A percentile compares a stretch with the other conserved stretches of the same genome.
phyloP scores from a whole-genome alignment of 106 monocot genomes.

The Phalaenopsis equestris region DNA sequence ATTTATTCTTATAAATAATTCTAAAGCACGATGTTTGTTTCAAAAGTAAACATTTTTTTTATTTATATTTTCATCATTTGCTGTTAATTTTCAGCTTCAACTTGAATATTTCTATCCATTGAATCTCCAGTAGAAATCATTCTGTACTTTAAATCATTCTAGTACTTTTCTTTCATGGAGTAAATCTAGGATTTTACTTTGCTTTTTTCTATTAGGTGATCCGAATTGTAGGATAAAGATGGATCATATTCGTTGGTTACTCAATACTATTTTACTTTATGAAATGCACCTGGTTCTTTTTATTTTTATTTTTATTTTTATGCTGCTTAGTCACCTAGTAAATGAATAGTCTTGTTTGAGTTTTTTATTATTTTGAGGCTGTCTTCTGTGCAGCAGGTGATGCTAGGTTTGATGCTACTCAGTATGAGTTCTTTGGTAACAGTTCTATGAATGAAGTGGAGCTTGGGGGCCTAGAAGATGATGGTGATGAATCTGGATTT shows the following conservation, averaged over 20 bases:
- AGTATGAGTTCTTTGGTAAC: constrained; percentile 19
- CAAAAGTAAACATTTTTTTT: background rate
- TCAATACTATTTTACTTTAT: background rate
- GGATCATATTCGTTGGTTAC: background rate
- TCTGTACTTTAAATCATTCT: background rate
- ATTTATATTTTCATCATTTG: background rate
- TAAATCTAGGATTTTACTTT: background rate
- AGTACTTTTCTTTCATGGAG: background rate
- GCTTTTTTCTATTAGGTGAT: background rate
- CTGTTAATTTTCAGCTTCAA: background rate
- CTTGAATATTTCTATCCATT: background rate
- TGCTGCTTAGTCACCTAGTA: background rate
- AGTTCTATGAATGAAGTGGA: constrained; percentile 4
- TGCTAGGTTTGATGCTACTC: constrained; percentile 18
- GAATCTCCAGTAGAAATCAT: background rate
- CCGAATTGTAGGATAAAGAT: background rate
- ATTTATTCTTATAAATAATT: background rate
- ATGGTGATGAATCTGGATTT: constrained; percentile 12
- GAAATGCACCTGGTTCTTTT: background rate
- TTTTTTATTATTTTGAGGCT: background rate
- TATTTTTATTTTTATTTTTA: too few species aligned
- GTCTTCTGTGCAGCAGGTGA: constrained; percentile 3
- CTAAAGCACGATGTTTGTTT: background rate
- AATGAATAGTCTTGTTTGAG: background rate
- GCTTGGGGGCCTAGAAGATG: constrained; percentile 16